Conservation (phyloP, 1,284 basidiomycete genomes). For the Coniferiporia sulphurascens region DNA sequence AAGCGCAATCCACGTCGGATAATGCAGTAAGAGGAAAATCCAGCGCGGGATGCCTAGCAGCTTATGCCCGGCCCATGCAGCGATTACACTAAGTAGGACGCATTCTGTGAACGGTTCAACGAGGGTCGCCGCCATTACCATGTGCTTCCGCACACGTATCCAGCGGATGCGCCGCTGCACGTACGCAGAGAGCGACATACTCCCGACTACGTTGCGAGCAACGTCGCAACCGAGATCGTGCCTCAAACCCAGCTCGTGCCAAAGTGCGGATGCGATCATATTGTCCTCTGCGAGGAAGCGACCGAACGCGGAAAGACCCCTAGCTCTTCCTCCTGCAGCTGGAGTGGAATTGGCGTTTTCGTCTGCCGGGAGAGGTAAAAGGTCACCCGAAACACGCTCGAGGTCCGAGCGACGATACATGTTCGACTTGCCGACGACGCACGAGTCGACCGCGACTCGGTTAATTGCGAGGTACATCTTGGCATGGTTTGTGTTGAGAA, state of each 20-base stretch:
- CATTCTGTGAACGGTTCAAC: constrained; percentile 89
- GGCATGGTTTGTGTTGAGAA: constrained; percentile 95
- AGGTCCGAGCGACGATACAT: constrained; percentile 89
- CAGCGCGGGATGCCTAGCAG: constrained; percentile 48
- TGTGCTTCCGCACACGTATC: constrained; percentile 92
- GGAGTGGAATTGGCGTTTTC: constrained; percentile 25
- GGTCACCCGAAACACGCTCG: constrained; percentile 55
- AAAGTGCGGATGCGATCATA: constrained; percentile 85
- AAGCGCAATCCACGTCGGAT: constrained; percentile 53
- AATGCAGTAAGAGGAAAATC: constrained; percentile 54
- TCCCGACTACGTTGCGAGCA: constrained; percentile 83
- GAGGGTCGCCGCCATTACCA: constrained; percentile 81
- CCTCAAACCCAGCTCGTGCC: constrained; percentile 84
- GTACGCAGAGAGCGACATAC: constrained; percentile 79
- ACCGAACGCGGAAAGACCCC: constrained; percentile 74
- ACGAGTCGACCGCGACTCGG: constrained; percentile 82
- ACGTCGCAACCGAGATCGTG: constrained; percentile 88
- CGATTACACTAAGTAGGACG: constrained; percentile 63
- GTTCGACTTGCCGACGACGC: constrained; percentile 97
- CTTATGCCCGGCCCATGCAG: constrained; percentile 49
- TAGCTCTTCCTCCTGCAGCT: constrained; percentile 31
- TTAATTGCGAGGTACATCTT: constrained; percentile 99
- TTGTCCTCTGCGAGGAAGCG: constrained; percentile 93
- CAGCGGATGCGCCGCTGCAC: constrained; percentile 84
- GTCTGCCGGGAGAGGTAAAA: constrained; percentile 39